Evolutionary conservation across 805 yeast species (phyloP).

Genomic region (Helenozyma baotianmanensis): DNA sequence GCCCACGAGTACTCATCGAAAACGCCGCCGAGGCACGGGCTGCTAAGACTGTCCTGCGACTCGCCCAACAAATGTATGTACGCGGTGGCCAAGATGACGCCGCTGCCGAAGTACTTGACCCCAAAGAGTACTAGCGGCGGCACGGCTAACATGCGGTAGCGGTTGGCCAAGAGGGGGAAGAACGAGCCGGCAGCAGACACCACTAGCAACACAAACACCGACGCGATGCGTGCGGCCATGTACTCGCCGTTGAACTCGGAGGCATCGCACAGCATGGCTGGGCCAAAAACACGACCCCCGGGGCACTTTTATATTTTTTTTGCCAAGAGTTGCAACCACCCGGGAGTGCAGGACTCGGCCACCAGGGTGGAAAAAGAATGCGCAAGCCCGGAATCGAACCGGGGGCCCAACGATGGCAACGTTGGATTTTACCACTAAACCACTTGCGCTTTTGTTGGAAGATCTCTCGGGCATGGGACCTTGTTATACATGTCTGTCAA

Average conservation of each 20-base stretch:
- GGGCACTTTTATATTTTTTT: too few relatives aligned
- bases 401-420: slow-evolving; percentile 5
- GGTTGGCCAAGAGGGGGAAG: slow-evolving; percentile 24
- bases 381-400: slow-evolving; percentile 6
- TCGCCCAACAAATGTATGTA: slow-evolving; percentile 33
- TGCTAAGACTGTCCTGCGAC: slow-evolving; percentile 19
- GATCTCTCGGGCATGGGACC: not conserved
- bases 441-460: not conserved
- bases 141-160: slow-evolving; percentile 16
- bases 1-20: slow-evolving; percentile 29
- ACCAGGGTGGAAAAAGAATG: not conserved
- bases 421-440: slow-evolving; percentile 2
- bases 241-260: slow-evolving; percentile 19
- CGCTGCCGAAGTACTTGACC: slow-evolving; percentile 29
- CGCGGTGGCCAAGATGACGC: slow-evolving; percentile 35
- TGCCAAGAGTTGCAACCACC: too few relatives aligned
- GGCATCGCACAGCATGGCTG: slow-evolving; percentile 3
- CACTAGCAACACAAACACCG: slow-evolving; percentile 28
- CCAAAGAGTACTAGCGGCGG: slow-evolving; percentile 26
- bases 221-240: slow-evolving; percentile 23
- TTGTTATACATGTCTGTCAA: too few relatives aligned
- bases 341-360: too few relatives aligned
- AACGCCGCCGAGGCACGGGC: slow-evolving; percentile 26
- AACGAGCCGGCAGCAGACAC: slow-evolving; percentile 28
- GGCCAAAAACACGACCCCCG: too few relatives aligned